Conservation (phyloP, 2,329 filamentous ascomycete species). For the Colletotrichum plurivorum region DNA sequence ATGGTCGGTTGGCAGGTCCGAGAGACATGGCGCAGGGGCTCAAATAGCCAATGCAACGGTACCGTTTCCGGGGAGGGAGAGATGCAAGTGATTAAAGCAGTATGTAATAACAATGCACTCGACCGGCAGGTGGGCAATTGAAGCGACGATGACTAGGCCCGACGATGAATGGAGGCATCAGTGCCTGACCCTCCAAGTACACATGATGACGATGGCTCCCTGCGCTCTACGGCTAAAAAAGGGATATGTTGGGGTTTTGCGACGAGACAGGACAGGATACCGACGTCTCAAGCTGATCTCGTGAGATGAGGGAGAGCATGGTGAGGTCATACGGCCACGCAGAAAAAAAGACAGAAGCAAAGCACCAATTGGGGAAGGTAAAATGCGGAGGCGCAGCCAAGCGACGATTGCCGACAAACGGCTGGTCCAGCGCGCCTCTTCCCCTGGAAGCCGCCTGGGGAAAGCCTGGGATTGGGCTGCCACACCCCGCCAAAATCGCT, state of each 20-base stretch:
- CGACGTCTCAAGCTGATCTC: constrained; percentile 40
- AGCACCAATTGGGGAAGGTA: neutral
- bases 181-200: constrained; percentile 20
- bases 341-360: constrained; percentile 6
- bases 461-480: constrained; percentile 21
- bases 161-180: constrained; percentile 14
- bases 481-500: constrained; percentile 20
- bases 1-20: constrained; percentile 3
- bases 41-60: neutral
- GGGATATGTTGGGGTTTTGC: constrained; percentile 4
- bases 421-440: constrained; percentile 27
- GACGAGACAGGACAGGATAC: constrained; percentile 31
- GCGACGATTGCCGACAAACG: constrained; percentile 38
- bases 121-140: constrained; percentile 6
- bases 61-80: neutral
- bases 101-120: neutral
- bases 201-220: constrained; percentile 35
- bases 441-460: constrained; percentile 29
- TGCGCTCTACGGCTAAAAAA: neutral
- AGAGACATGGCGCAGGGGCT: constrained; percentile 27
- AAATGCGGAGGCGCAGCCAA: constrained; percentile 39
- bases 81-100: constrained; percentile 1
- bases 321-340: constrained; percentile 38
- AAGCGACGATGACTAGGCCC: constrained; percentile 24
- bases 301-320: constrained; percentile 34